phyloP scores from a whole-genome alignment of 805 yeast species.

The Zygotorulaspora danielsina region DNA sequence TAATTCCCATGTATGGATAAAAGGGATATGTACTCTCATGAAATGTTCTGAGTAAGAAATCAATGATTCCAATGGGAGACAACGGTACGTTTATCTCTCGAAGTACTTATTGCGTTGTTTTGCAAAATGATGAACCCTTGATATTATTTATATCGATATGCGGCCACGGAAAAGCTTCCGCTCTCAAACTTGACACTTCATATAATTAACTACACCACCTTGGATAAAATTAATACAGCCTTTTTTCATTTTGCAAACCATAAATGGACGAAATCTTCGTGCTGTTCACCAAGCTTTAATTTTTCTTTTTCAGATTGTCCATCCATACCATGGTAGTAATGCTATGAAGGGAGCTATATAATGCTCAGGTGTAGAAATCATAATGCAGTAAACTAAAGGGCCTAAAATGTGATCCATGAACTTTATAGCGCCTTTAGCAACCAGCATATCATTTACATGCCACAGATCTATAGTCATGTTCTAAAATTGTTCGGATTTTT shows the following conservation, averaged over 20 bases:
- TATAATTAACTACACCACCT: too few species aligned
- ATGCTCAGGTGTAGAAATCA: constrained; percentile 16
- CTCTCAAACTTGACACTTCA: too few species aligned
- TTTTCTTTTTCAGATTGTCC: background rate
- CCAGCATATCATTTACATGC: constrained; percentile 17
- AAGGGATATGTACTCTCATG: constrained; percentile 10
- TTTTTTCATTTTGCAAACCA: constrained; percentile 6
- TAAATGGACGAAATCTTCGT: background rate
- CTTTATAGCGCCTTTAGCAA: constrained; percentile 17
- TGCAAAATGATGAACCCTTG: background rate
- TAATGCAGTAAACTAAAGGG: constrained; percentile 15
- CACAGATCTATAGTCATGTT: constrained; percentile 12
- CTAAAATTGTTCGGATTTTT: too few species aligned
- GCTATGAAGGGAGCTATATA: constrained; percentile 20
- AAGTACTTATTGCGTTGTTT: background rate
- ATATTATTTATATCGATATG: too few species aligned
- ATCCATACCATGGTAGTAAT: constrained; percentile 15
- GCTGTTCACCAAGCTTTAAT: background rate
- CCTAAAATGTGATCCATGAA: constrained; percentile 17
- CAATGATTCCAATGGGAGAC: background rate
- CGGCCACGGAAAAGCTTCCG: too few species aligned
- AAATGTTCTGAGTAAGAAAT: constrained; percentile 1
- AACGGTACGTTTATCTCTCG: background rate
- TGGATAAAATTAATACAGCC: too few species aligned
- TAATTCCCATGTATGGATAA: constrained; percentile 10